phyloP scores from a whole-genome alignment of 805 yeast species.

The Myxozyma neglecta region DNA sequence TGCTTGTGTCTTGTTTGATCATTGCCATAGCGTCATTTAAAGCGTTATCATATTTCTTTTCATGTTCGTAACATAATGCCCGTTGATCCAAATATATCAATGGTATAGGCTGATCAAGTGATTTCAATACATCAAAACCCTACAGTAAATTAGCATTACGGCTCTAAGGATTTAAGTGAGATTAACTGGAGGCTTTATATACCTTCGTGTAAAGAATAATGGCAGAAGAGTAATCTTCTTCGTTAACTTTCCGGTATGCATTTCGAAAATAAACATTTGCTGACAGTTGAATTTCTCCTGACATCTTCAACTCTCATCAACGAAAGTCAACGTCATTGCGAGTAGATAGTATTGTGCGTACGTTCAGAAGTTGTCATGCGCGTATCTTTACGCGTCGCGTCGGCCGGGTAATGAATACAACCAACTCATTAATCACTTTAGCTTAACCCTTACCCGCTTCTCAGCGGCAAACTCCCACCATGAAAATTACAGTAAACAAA shows the following conservation, averaged over 20 bases:
- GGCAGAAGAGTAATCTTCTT: slow-evolving; percentile 5
- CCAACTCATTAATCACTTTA: background rate
- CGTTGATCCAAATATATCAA: slow-evolving; percentile 8
- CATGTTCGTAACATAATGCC: slow-evolving; percentile 16
- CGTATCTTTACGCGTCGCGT: background rate
- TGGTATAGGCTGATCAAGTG: background rate
- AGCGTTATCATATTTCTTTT: slow-evolving; percentile 6
- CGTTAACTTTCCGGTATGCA: slow-evolving; percentile 1
- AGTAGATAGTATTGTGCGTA: background rate
- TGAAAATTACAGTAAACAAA: too few species aligned
- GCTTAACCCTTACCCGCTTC: too few species aligned
- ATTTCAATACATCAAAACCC: slow-evolving; percentile 5
- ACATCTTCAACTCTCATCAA: too few species aligned
- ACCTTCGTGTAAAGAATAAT: slow-evolving; percentile 12
- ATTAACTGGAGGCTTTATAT: background rate
- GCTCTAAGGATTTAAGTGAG: background rate
- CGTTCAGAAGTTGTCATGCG: background rate
- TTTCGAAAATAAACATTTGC: background rate
- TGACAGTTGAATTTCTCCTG: background rate
- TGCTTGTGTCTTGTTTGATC: background rate
- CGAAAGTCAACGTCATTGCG: background rate
- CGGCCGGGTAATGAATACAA: background rate
- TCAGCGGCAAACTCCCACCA: too few species aligned
- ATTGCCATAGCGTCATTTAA: slow-evolving; percentile 6
- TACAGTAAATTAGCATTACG: background rate